Percentiles rank a stretch among this genome's conserved stretches.
These are phyloP conservation scores for Thuja plicata DNA, from an alignment of 83 land plant genomes.

Conservation along the genomic window DNA sequence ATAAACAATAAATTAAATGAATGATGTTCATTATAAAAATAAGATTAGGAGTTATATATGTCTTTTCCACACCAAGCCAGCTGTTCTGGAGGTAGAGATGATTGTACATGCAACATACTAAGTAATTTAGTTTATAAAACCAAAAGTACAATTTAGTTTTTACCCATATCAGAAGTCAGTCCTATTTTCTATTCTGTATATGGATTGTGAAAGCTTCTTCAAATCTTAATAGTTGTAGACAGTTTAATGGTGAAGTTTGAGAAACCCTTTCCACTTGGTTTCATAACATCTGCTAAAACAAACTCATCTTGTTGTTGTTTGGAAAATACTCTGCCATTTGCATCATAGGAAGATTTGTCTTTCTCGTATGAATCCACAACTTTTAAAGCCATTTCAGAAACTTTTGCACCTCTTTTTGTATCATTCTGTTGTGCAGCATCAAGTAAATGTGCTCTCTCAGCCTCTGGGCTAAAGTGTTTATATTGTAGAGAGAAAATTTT, in stretches of 20 bases:
- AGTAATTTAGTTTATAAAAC: neutral
- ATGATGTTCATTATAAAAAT: too few relatives aligned
- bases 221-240: too few relatives aligned
- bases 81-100: conserved; percentile 94
- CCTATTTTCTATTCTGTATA: neutral
- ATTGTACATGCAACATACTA: conserved; percentile 42
- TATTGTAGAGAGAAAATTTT: neutral
- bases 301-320: neutral
- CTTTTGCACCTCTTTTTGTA: neutral
- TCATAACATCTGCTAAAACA: neutral
- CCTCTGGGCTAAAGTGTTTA: neutral
- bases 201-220: too few relatives aligned
- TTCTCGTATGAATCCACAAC: neutral
- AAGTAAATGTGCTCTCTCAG: neutral
- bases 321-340: neutral
- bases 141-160: neutral
- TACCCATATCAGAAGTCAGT: neutral
- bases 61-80: conserved; percentile 97
- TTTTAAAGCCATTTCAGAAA: neutral
- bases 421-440: neutral
- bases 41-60: conserved; percentile 16
- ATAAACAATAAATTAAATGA: too few relatives aligned
- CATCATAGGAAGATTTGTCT: neutral
- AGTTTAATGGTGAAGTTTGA: too few relatives aligned
- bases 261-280: neutral